Percentiles rank a stretch among this genome's conserved stretches.
Conservation (phyloP, 1,139 yeast species). For the Yamadazyma atlantica region DNA sequence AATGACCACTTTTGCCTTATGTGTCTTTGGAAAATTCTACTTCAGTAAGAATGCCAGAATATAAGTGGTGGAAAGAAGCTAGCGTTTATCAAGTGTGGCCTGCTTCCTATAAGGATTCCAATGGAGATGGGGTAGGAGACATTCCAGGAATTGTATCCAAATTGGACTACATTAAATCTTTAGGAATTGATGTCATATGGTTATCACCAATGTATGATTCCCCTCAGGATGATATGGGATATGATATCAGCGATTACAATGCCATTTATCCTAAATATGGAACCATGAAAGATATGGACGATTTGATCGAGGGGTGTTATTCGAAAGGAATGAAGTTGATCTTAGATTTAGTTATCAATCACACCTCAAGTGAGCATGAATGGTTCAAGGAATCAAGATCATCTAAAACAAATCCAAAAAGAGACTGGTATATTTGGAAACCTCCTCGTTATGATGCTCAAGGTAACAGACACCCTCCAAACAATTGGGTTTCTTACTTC, state of each 20-base stretch:
- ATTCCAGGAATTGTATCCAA: constrained; percentile 50
- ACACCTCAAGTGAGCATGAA: constrained; percentile 52
- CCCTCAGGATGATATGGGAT: constrained; percentile 64
- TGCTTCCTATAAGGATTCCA: constrained; percentile 56
- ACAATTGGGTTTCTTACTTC: constrained; percentile 55
- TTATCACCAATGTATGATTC: constrained; percentile 57
- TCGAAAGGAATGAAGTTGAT: constrained; percentile 50
- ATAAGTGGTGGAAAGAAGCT: constrained; percentile 57
- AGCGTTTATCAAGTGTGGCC: constrained; percentile 59
- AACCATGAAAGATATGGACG: constrained; percentile 49
- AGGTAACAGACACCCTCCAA: constrained; percentile 53
- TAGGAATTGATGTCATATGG: constrained; percentile 57
- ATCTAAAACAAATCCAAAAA: constrained; percentile 49
- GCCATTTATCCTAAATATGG: constrained; percentile 53
- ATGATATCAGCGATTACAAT: constrained; percentile 55
- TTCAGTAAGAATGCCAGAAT: background rate
- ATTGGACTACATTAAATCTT: constrained; percentile 48
- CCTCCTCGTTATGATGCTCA: constrained; percentile 43
- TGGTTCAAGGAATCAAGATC: constrained; percentile 59
- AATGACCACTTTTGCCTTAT: background rate
- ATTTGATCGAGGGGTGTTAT: constrained; percentile 46
- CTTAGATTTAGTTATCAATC: constrained; percentile 58
- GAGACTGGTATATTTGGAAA: constrained; percentile 63
- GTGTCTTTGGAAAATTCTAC: background rate
- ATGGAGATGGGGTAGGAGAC: constrained; percentile 60